phyloP scores from a whole-genome alignment of 768 basidiomycete species.

The Cystofilobasidium ferigula region DNA sequence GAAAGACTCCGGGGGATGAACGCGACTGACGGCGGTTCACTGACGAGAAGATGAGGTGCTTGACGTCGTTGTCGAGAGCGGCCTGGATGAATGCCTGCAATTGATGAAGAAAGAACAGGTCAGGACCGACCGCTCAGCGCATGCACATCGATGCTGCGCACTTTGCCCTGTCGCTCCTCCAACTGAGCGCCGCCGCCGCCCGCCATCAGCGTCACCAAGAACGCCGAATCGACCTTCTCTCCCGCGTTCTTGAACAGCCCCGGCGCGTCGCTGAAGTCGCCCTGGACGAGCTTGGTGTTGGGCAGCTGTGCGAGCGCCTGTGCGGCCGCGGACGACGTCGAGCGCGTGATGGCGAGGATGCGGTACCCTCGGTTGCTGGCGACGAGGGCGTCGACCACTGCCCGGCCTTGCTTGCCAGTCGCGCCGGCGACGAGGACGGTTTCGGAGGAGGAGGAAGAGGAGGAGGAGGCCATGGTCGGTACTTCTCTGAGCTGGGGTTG shows the following conservation, averaged over 20 bases:
- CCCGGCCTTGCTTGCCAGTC: no score
- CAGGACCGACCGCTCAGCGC: not conserved
- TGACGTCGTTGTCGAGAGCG: slow-evolving; percentile 22
- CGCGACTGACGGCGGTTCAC: slow-evolving; percentile 7
- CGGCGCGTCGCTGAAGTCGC: slow-evolving; percentile 14
- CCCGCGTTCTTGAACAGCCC: slow-evolving; percentile 18
- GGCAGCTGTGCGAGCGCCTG: slow-evolving; percentile 19
- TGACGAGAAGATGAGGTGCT: slow-evolving; percentile 27
- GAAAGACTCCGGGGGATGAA: not conserved
- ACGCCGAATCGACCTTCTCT: slow-evolving; percentile 20
- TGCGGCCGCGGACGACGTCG: slow-evolving; percentile 16
- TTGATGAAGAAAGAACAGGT: not conserved
- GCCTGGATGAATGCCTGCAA: slow-evolving; percentile 21
- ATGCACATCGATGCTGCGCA: not conserved
- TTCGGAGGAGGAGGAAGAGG: no score
- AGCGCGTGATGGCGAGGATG: slow-evolving; percentile 25
- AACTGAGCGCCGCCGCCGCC: not conserved
- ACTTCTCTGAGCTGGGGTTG: no score
- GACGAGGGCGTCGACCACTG: slow-evolving; percentile 10
- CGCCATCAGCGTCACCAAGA: not conserved
- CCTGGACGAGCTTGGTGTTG: slow-evolving; percentile 24
- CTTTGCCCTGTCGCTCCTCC: not conserved
- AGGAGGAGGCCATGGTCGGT: no score
- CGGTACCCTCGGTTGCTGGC: not conserved
- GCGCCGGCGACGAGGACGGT: no score